Evolutionary conservation across 2,329 filamentous ascomycete species (phyloP).

Genomic region (Apiospora koreana): DNA sequence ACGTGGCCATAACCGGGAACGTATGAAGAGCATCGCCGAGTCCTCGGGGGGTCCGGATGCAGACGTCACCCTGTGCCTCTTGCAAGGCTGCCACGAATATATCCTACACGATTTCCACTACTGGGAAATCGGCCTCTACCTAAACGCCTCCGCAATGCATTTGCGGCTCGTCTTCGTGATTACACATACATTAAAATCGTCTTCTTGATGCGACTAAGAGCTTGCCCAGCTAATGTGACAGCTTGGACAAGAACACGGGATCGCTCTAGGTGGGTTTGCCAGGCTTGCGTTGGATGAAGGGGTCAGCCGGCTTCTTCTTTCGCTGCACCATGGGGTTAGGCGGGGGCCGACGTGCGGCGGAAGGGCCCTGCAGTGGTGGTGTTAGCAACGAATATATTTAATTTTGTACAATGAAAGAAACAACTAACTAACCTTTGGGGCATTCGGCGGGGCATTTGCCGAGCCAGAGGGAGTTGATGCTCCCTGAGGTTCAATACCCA

Average conservation of each 20-base stretch:
- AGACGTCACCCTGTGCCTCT: background rate
- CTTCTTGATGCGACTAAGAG: background rate
- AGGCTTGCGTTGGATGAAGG: constrained; percentile 21
- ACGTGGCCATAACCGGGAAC: background rate
- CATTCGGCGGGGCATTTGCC: constrained; percentile 17
- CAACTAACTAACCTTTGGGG: constrained; percentile 25
- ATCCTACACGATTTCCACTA: background rate
- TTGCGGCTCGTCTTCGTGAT: background rate
- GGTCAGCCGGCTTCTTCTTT: constrained; percentile 17
- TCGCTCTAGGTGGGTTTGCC: constrained; percentile 11
- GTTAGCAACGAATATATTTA: background rate
- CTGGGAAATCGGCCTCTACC: background rate
- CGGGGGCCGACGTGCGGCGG: constrained; percentile 19
- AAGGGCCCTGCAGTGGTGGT: background rate
- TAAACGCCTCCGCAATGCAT: background rate
- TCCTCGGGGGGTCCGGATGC: background rate
- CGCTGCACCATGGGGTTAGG: constrained; percentile 16
- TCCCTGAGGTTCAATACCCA: constrained; percentile 23
- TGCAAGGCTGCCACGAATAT: background rate
- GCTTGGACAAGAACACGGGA: constrained; percentile 17
- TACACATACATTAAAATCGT: background rate
- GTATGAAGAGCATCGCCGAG: background rate
- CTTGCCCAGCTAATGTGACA: constrained; percentile 17
- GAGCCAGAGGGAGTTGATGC: background rate
- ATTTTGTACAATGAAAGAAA: background rate